phyloP scores from a whole-genome alignment of 2,329 filamentous ascomycete genomes.

The Sclerotinia nivalis region DNA sequence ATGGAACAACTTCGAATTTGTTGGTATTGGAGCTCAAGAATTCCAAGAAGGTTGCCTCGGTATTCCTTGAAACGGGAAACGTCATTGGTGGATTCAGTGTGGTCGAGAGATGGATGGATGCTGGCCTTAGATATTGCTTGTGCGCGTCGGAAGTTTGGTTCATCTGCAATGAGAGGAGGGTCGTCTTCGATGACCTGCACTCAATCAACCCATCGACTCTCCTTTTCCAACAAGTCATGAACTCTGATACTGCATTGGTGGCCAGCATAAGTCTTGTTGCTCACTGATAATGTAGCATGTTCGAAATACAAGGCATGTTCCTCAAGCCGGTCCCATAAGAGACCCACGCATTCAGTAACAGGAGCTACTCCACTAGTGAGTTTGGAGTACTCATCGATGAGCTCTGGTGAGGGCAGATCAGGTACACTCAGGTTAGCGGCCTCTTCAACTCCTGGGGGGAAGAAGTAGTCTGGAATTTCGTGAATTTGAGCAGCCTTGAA shows the following conservation, averaged over 20 bases:
- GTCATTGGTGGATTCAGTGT: neutral
- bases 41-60: neutral
- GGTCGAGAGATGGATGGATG: neutral
- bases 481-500: neutral
- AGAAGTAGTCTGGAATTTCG: neutral
- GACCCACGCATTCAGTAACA: neutral
- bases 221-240: rapidly evolving
- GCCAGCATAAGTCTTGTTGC: neutral
- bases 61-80: neutral
- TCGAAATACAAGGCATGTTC: neutral
- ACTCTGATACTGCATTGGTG: neutral
- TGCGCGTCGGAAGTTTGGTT: neutral
- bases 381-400: neutral
- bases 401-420: neutral
- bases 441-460: rapidly evolving
- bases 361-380: neutral
- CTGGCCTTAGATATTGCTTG: neutral
- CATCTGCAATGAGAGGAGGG: neutral
- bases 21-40: neutral
- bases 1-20: neutral
- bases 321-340: neutral
- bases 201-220: rapidly evolving
- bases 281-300: neutral
- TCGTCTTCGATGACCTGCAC: neutral
- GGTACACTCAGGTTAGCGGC: neutral